phyloP scores from a whole-genome alignment of 305 asterid species.

The Withania somnifera region DNA sequence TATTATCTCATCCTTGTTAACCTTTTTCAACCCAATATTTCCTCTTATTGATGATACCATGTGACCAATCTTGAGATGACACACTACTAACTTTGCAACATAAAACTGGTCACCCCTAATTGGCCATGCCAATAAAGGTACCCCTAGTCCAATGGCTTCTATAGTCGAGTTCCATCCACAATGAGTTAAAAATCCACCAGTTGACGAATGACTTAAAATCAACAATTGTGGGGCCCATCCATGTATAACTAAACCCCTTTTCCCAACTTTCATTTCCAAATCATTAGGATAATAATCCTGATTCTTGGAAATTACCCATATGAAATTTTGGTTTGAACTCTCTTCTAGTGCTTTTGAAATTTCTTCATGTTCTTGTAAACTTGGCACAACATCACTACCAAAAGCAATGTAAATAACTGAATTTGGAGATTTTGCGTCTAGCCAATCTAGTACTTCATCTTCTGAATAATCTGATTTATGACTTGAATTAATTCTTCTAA shows the following conservation, averaged over 20 bases:
- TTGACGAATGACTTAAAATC: slow-evolving; percentile 48
- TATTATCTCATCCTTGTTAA: slow-evolving; percentile 31
- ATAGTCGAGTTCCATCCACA: slow-evolving; percentile 74
- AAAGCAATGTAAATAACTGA: slow-evolving; percentile 64
- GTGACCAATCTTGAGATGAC: slow-evolving; percentile 33
- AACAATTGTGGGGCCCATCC: slow-evolving; percentile 77
- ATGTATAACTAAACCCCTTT: slow-evolving; percentile 42
- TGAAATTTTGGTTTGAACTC: slow-evolving; percentile 23
- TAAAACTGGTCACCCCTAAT: slow-evolving; percentile 66
- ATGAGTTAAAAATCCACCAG: slow-evolving; percentile 55
- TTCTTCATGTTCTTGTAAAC: slow-evolving; percentile 44
- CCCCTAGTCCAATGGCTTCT: slow-evolving; percentile 50
- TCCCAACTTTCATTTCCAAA: slow-evolving; percentile 28
- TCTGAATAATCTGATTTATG: slow-evolving; percentile 48
- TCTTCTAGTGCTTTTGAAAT: slow-evolving; percentile 42
- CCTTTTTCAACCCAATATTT: slow-evolving; percentile 19
- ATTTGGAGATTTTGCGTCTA: slow-evolving; percentile 35
- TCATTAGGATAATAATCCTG: slow-evolving; percentile 47
- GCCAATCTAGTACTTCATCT: slow-evolving; percentile 49
- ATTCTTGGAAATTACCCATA: slow-evolving; percentile 59
- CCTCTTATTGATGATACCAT: slow-evolving; percentile 16
- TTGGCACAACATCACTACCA: slow-evolving; percentile 66
- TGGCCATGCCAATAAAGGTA: slow-evolving; percentile 69
- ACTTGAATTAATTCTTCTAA: slow-evolving; percentile 20
- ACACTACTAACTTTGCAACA: slow-evolving; percentile 35